Percentiles rank a stretch among this genome's conserved stretches.
Evolutionary conservation across 1,284 basidiomycete species (phyloP).

Genomic region (Trichosporon sp.): DNA sequence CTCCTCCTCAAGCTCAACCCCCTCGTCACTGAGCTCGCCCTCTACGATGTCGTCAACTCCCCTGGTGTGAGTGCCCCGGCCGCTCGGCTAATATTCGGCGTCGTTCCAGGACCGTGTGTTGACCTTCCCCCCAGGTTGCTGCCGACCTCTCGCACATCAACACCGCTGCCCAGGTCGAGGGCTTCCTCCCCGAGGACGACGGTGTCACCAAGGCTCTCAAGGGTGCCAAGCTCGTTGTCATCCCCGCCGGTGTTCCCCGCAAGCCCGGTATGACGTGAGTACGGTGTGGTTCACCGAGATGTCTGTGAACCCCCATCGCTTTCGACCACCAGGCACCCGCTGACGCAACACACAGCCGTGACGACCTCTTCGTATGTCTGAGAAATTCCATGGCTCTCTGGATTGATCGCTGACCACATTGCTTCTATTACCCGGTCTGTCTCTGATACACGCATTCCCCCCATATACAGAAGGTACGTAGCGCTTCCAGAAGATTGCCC

Average conservation of each 20-base stretch:
- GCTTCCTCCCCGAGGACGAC: slow-evolving; percentile 49
- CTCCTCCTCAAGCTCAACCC: slow-evolving; percentile 85
- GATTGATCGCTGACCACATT: not conserved
- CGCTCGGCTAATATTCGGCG: not conserved
- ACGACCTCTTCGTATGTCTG: slow-evolving; percentile 88
- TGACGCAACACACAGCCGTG: slow-evolving; percentile 56
- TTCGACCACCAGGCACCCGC: not conserved
- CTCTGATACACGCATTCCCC: not conserved
- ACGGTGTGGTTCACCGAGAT: not conserved
- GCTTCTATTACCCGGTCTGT: not conserved
- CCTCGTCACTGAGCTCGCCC: slow-evolving; percentile 75
- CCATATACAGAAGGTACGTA: slow-evolving; percentile 30
- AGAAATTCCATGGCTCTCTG: not conserved
- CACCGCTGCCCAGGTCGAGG: slow-evolving; percentile 71
- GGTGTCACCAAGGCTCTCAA: slow-evolving; percentile 47
- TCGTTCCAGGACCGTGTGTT: not conserved
- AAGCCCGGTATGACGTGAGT: slow-evolving; percentile 67
- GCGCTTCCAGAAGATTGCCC: not conserved
- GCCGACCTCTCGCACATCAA: slow-evolving; percentile 92
- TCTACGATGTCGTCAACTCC: slow-evolving; percentile 69
- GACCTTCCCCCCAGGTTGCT: slow-evolving; percentile 56
- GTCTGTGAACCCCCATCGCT: not conserved
- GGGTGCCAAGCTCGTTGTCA: slow-evolving; percentile 70
- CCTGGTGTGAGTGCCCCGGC: slow-evolving; percentile 39
- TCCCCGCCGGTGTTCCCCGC: slow-evolving; percentile 94